Conservation (phyloP, 306 rosid species). For the Geum urbanum region DNA sequence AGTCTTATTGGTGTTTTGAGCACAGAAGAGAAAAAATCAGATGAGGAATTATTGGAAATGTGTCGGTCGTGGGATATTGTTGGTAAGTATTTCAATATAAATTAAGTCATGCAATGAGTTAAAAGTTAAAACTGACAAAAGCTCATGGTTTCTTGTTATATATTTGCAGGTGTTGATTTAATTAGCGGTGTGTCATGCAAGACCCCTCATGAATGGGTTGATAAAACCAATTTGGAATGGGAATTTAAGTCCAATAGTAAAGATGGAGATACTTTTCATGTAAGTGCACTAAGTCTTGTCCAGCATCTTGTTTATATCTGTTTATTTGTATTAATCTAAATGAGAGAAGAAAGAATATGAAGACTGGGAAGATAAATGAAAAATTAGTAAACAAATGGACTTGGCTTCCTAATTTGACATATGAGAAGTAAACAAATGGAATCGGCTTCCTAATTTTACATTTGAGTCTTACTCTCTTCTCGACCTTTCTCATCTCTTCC, state of each 20-base stretch:
- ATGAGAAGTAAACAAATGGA: no score
- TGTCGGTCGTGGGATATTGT: slow-evolving; percentile 91
- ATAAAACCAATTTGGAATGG: slow-evolving; percentile 64
- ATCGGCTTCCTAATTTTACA: no score
- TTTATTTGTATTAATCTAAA: background rate
- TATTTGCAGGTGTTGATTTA: slow-evolving; percentile 70
- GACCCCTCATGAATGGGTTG: slow-evolving; percentile 80
- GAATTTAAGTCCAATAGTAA: slow-evolving; percentile 43
- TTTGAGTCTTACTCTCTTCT: no score
- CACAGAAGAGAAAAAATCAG: slow-evolving; percentile 69
- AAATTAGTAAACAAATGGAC: no score
- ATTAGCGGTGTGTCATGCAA: slow-evolving; percentile 91
- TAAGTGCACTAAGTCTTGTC: slow-evolving; percentile 24
- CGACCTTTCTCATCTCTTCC: no score
- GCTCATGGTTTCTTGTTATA: slow-evolving; percentile 22
- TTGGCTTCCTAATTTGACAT: no score
- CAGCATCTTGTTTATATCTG: background rate
- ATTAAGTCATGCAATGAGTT: slow-evolving; percentile 12
- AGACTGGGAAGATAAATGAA: background rate
- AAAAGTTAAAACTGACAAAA: no score
- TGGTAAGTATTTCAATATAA: slow-evolving; percentile 46
- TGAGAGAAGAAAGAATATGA: background rate
- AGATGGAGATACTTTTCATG: slow-evolving; percentile 50
- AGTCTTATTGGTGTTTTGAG: slow-evolving; percentile 92
- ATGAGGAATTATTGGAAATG: slow-evolving; percentile 65